Evolutionary conservation across 176 grass and related monocot species (phyloP).

Genomic region (Oropetium thomaeum): DNA sequence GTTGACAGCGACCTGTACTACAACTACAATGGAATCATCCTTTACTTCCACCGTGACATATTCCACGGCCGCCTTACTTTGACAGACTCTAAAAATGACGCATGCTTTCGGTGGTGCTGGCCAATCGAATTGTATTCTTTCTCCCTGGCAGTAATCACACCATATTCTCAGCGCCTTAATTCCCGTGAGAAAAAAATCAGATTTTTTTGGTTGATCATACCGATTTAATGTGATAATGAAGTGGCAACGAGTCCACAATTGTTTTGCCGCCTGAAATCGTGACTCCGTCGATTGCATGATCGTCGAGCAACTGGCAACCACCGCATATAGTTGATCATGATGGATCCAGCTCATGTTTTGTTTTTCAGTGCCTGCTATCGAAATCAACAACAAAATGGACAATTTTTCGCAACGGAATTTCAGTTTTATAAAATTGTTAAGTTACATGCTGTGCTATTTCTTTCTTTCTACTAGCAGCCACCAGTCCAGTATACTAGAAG

Average conservation of each 20-base stretch:
- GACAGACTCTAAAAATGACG: slow-evolving; percentile 20
- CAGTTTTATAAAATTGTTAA: not conserved
- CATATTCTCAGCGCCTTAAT: not conserved
- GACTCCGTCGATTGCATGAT: not conserved
- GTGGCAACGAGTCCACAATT: not conserved
- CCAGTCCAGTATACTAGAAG: not conserved
- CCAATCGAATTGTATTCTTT: slow-evolving; percentile 7
- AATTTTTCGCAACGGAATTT: not conserved
- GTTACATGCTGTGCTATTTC: not conserved
- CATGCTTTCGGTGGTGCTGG: not conserved
- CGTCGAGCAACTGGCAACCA: too few species aligned
- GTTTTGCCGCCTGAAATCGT: not conserved
- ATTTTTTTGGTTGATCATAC: not conserved
- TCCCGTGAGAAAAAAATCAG: not conserved
- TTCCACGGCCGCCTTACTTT: slow-evolving; percentile 39
- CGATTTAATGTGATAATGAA: slow-evolving; percentile 29
- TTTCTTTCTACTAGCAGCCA: not conserved
- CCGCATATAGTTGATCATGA: too few species aligned
- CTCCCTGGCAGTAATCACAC: not conserved
- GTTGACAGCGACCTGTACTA: not conserved
- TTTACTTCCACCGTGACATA: slow-evolving; percentile 17
- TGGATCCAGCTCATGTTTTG: not conserved
- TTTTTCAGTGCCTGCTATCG: too few species aligned
- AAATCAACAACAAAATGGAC: not conserved
- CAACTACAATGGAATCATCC: slow-evolving; percentile 16